Percentiles rank a stretch among this genome's conserved stretches.
Evolutionary conservation across 2,329 filamentous ascomycete species (phyloP).

Genomic region (Fusarium euwallaceae): DNA sequence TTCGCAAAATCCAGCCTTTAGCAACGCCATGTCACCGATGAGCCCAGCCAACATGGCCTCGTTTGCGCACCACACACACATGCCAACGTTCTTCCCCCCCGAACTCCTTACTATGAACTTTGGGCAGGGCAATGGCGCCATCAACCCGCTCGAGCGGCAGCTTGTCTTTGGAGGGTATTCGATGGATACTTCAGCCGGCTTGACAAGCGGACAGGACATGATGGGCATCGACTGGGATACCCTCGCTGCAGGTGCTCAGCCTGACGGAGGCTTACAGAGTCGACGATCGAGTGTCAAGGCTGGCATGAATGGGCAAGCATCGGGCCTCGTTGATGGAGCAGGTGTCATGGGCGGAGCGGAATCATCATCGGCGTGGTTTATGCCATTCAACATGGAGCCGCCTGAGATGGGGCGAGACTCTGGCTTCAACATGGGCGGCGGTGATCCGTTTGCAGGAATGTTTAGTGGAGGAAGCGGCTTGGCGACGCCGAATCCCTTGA

Average conservation of each 20-base stretch:
- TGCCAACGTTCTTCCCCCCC: constrained; percentile 61
- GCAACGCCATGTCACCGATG: constrained; percentile 65
- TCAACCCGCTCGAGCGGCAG: constrained; percentile 81
- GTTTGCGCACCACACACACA: constrained; percentile 55
- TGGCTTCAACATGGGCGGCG: constrained; percentile 55
- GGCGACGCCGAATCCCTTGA: constrained; percentile 52
- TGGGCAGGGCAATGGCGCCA: constrained; percentile 63
- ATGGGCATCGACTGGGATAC: constrained; percentile 62
- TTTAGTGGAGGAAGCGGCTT: constrained; percentile 58
- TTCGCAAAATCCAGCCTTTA: constrained; percentile 58
- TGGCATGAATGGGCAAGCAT: constrained; percentile 48
- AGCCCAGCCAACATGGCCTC: constrained; percentile 61
- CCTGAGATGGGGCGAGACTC: constrained; percentile 69
- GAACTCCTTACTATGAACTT: constrained; percentile 68
- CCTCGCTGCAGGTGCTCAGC: constrained; percentile 51
- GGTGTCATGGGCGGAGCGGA: constrained; percentile 55
- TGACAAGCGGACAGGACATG: constrained; percentile 54
- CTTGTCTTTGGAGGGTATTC: constrained; percentile 81
- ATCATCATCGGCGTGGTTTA: constrained; percentile 83
- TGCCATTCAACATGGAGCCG: constrained; percentile 92
- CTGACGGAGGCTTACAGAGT: constrained; percentile 43
- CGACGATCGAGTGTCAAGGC: constrained; percentile 48
- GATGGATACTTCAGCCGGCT: constrained; percentile 59
- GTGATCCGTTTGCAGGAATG: constrained; percentile 64
- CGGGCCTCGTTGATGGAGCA: constrained; percentile 36